Base-by-base conservation (phyloP, 768 basidiomycete genomes). In the Xanthoconium purpureum region DNA sequence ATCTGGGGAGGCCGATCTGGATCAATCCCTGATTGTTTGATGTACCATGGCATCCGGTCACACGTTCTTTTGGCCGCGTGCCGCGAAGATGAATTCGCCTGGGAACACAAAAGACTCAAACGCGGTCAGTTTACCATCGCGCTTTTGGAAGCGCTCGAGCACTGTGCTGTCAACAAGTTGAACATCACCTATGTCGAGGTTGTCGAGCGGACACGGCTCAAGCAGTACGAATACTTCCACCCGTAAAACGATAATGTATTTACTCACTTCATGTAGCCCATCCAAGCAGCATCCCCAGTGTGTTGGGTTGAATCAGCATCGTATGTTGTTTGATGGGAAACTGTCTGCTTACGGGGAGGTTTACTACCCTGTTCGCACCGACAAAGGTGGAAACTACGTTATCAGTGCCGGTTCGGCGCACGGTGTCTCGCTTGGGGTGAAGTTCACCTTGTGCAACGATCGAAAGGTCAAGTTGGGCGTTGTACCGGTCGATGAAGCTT, bases 11-110 rank as follows among this genome's bases (percentile, higher is more conserved):
- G 30, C 24, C 44, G 70, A 9, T 58, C 57, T 30, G 55, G 54
- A 8, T 37, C 11, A 49, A 11, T 20, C 10, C 1, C 15, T 2
- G 28, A 13, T 29, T 63, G 64, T 12, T 71, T 72, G 35, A 50
- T 57, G 1, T 62, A 68, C 39, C 63, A 65, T 43, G 70, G 68
- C 38, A 64, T 71, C 38, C 66, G 62, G 2, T 77, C 77, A 0
- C 76, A 78, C 57, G 69, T 80, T 20, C 69, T 80, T 3, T 63
- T 78, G 15, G 77, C 78, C 5, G 77, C 78, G 2, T 79, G 78
- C 52, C 67, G 74, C 2, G 61, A 69, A 6, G 64, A 71, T 2
- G 71, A 78, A 45, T 40, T 59, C 0, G 76, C 78, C 1, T 58
- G 48, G 9, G 71, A 73, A 48, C 8, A 47, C 14, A 10, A 50